Conservation (phyloP, 2,329 filamentous ascomycete genomes). For the Cladobotryum mycophilum region DNA sequence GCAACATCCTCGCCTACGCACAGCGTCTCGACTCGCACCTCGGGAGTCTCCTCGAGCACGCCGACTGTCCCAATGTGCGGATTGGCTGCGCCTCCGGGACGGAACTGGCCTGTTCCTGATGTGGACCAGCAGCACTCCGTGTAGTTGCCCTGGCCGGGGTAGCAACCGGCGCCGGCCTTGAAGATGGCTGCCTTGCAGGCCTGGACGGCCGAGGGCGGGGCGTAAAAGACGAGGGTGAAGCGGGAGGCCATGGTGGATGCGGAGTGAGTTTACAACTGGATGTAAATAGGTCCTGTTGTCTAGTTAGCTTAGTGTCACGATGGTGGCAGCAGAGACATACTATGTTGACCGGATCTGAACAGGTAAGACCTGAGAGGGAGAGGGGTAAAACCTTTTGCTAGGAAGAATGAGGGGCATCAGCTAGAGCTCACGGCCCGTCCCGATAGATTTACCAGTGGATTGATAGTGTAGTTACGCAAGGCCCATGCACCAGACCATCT, state of each 20-base stretch:
- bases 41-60: conserved; percentile 51
- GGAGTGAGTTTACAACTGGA: too few species aligned
- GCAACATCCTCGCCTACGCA: conserved; percentile 53
- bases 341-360: too few species aligned
- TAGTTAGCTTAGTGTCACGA: too few species aligned
- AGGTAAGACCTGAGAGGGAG: too few species aligned
- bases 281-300: too few species aligned
- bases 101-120: conserved; percentile 58
- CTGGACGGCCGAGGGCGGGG: conserved; percentile 37
- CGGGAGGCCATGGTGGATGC: conserved; percentile 5
- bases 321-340: too few species aligned
- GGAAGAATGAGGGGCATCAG: too few species aligned
- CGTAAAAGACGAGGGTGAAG: conserved; percentile 45
- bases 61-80: conserved; percentile 57
- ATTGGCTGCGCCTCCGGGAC: conserved; percentile 53
- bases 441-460: too few species aligned
- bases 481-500: too few species aligned
- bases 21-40: conserved; percentile 57
- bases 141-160: conserved; percentile 44
- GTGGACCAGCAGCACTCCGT: conserved; percentile 48
- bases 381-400: too few species aligned
- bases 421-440: too few species aligned
- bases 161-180: conserved; percentile 50
- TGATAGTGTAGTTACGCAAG: too few species aligned
- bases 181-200: conserved; percentile 51